Evolutionary conservation across 2,329 filamentous ascomycete genomes (phyloP).

Genomic region (Endoconidiophora polonica): DNA sequence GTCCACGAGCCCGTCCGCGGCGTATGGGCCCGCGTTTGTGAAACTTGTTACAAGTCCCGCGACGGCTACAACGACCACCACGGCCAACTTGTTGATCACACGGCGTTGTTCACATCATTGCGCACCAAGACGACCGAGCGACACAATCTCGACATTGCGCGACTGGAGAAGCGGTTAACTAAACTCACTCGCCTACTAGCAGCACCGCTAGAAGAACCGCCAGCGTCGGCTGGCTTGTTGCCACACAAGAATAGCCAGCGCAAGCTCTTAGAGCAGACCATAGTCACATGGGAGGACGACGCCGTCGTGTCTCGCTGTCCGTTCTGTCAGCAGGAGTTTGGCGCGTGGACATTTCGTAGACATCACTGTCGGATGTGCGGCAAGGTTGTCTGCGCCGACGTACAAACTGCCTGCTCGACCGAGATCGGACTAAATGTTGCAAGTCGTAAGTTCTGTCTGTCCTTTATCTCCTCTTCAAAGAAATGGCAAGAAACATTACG

Average conservation of each 20-base stretch:
- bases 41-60: conserved; percentile 97
- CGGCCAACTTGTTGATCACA: conserved; percentile 56
- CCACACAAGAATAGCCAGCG: conserved; percentile 53
- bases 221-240: conserved; percentile 32
- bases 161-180: conserved; percentile 80
- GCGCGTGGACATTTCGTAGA: conserved; percentile 76
- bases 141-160: conserved; percentile 70
- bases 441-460: conserved; percentile 22
- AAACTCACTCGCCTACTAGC: conserved; percentile 75
- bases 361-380: conserved; percentile 94
- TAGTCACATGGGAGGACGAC: conserved; percentile 94
- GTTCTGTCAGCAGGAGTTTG: conserved; percentile 92
- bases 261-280: conserved; percentile 72
- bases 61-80: conserved; percentile 87
- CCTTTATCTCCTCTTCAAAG: background rate
- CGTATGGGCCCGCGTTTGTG: conserved; percentile 87
- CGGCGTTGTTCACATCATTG: conserved; percentile 49
- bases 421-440: conserved; percentile 70
- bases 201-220: conserved; percentile 51
- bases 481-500: background rate
- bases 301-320: conserved; percentile 64
- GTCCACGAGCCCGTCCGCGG: conserved; percentile 79
- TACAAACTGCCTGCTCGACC: conserved; percentile 64
- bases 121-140: conserved; percentile 67
- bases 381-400: conserved; percentile 80